Percentiles rank a stretch among this genome's conserved stretches.
Conservation (phyloP, 2,329 filamentous ascomycete genomes). For the Sporothrix euskadiensis region DNA sequence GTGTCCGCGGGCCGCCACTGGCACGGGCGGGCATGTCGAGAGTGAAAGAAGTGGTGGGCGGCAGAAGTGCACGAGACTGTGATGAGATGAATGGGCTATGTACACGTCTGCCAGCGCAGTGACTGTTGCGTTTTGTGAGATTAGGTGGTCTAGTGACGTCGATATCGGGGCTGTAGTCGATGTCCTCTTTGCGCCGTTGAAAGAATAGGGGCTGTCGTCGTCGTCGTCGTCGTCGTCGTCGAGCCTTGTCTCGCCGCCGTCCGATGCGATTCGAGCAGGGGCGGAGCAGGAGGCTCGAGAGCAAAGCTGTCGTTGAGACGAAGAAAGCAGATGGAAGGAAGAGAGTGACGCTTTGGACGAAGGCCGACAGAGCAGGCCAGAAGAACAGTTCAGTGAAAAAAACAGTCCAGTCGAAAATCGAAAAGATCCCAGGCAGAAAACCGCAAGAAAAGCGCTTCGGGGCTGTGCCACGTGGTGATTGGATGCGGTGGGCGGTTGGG, state of each 20-base stretch:
- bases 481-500: neutral
- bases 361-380: neutral
- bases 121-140: no score
- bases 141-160: neutral
- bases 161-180: neutral
- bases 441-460: neutral
- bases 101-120: neutral
- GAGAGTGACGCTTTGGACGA: neutral
- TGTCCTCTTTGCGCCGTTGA: neutral
- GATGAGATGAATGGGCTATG: neutral
- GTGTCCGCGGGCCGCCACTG: neutral
- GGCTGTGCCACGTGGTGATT: constrained; percentile 21
- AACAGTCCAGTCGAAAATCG: neutral
- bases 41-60: neutral
- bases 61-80: neutral
- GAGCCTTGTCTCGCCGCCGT: neutral
- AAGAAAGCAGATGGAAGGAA: neutral
- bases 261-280: neutral
- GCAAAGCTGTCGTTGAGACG: neutral
- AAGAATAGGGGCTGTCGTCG: neutral
- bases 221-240: neutral
- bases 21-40: constrained; percentile 8
- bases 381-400: neutral
- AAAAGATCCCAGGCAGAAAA: neutral
- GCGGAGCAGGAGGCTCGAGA: neutral